Percentiles rank a stretch among this genome's conserved stretches.
Conservation (phyloP, 352 stramenopile species). For the Phytophthora cryptogea region DNA sequence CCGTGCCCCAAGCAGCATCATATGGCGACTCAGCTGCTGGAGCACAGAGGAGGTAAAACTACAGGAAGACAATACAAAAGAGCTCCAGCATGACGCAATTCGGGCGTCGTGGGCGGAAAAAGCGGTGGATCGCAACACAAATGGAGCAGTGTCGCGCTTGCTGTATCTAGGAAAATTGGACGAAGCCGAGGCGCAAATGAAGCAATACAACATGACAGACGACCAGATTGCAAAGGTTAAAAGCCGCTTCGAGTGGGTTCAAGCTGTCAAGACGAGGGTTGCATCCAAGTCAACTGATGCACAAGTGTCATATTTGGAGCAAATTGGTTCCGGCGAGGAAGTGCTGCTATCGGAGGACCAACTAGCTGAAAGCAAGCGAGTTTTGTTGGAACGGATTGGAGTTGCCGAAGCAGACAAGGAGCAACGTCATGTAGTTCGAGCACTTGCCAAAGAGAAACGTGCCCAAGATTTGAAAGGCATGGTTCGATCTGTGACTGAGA, state of each 20-base stretch:
- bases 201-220: conserved; percentile 44
- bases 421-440: conserved; percentile 33
- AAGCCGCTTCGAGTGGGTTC: conserved; percentile 50
- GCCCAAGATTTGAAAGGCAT: conserved; percentile 35
- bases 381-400: conserved; percentile 38
- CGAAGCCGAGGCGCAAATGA: conserved; percentile 43
- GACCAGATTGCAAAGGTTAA: conserved; percentile 48
- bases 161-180: conserved; percentile 53
- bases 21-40: conserved; percentile 67
- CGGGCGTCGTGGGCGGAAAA: conserved; percentile 54
- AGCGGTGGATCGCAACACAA: conserved; percentile 58
- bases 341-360: conserved; percentile 31
- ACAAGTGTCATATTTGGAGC: conserved; percentile 19
- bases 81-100: conserved; percentile 57
- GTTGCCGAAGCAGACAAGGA: conserved; percentile 31
- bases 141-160: conserved; percentile 54
- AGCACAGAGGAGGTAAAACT: conserved; percentile 66
- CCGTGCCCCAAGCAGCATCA: conserved; percentile 18
- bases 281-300: conserved; percentile 1
- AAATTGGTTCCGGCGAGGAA: conserved; percentile 12
- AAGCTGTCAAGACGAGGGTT: conserved; percentile 22
- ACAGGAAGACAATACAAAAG: conserved; percentile 57
- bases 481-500: conserved; percentile 39
- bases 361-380: conserved; percentile 32
- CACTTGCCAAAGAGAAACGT: conserved; percentile 40